Evolutionary conservation across 345 rosid genomes (phyloP).

Genomic region (Erucastrum elatum): DNA sequence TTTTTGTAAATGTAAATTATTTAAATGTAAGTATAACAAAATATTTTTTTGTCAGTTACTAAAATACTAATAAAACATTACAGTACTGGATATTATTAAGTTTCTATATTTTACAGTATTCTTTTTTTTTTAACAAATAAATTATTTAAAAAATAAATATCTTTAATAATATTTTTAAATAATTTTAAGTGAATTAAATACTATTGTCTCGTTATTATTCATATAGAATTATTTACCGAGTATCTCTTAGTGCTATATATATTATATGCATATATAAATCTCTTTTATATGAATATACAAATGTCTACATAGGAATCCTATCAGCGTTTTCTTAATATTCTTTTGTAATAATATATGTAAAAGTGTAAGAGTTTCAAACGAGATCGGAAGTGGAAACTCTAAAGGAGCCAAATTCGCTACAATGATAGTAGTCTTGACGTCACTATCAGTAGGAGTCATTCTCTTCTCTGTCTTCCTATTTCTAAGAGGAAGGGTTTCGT

Average conservation of each 20-base stretch:
- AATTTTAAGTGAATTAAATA: too few species aligned
- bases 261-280: not conserved
- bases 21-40: not conserved
- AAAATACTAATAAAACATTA: not conserved
- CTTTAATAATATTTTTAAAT: too few species aligned
- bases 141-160: too few species aligned
- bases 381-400: conserved; percentile 70
- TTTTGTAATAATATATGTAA: not conserved
- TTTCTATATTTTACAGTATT: too few species aligned
- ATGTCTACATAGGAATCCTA: not conserved
- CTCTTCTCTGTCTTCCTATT: conserved; percentile 49
- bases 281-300: not conserved
- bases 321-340: not conserved
- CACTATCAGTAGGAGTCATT: conserved; percentile 54
- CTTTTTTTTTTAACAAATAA: too few species aligned
- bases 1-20: too few species aligned
- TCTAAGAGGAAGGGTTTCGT: conserved; percentile 54
- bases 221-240: not conserved
- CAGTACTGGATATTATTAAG: not conserved
- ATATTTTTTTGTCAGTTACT: too few species aligned
- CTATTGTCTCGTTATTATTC: not conserved
- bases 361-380: conserved; percentile 82
- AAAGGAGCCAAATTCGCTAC: conserved; percentile 59
- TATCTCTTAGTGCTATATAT: not conserved
- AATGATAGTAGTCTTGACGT: conserved; percentile 41